Base-by-base conservation (phyloP, 306 rosid species). In the Adenanthera pavonina region DNA sequence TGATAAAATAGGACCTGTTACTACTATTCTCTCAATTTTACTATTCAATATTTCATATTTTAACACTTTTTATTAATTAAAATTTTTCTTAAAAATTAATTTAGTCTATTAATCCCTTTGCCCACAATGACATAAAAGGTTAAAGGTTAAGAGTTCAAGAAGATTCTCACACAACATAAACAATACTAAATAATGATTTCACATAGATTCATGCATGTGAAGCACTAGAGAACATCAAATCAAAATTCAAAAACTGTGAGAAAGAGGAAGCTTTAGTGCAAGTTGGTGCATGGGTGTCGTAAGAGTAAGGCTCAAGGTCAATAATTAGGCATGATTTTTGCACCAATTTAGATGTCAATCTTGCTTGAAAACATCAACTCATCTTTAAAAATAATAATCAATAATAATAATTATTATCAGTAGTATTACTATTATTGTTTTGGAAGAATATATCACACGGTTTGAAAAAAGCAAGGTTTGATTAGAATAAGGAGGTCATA, bases 231-330 rank as follows among this genome's bases (percentile, higher is more conserved):
- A 74, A 74, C 14, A 70, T 51, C 7, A 3, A 67, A 25, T 60
- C 14, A 33, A 76, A n/a, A 20, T 0, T 25, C 35, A 61, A 40
- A 62, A n/a, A 62, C 54, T 14, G 40, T 70, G 72, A 9, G 70
- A 30, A 38, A 47, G 70, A 49, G 10, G 8, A 6, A 40, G 33
- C 60, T 54, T 60, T 82, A 7, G 53, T 71, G 82, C 86, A 83
- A 83, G 79, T 77, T 83, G 86, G 61, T 83, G 86, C 69, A 46
- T 67, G 73, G 34, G 53, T 38, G 71, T 33, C 43, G 59, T 19
- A 60, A 35, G 38, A 35, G 38, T 51, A 51, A 16, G 35, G 7
- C 41, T 71, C 60, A n/a, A 12, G 44, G 2, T 82, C 78, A 77
- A 70, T 76, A 69, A 82, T 77, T 76, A 51, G 30, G 56, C 74